These are phyloP conservation scores for Musa acuminata DNA, from an alignment of 176 grass and related monocot genomes.

Conservation along the genomic window DNA sequence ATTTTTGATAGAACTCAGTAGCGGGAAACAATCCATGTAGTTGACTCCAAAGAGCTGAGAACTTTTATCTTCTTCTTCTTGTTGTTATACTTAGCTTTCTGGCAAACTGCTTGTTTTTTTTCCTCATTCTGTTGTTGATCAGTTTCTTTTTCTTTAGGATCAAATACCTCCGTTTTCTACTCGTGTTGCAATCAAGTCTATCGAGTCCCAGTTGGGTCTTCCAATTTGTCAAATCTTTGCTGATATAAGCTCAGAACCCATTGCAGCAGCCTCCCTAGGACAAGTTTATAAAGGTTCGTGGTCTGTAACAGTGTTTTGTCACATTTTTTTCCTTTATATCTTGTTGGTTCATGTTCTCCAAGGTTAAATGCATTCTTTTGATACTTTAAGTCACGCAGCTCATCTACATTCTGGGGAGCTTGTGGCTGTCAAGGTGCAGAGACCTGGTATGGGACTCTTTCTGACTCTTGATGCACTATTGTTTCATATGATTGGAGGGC, in stretches of 20 bases:
- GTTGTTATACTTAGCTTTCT: background rate
- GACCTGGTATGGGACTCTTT: conserved; percentile 79
- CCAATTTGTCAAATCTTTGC: conserved; percentile 71
- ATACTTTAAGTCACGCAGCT: conserved; percentile 98
- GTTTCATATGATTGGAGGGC: conserved; percentile 94
- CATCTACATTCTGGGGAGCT: conserved; percentile 93
- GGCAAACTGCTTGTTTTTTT: background rate
- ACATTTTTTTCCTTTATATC: background rate
- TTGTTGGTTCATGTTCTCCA: conserved; percentile 33
- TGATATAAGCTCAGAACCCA: conserved; percentile 68
- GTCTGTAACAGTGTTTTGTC: conserved; percentile 21
- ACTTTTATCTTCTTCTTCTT: no score
- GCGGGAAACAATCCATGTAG: background rate
- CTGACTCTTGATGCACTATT: conserved; percentile 88
- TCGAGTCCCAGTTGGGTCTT: conserved; percentile 70
- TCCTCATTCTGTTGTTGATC: conserved; percentile 10
- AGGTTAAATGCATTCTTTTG: conserved; percentile 81
- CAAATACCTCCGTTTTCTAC: conserved; percentile 99
- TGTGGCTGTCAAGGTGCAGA: conserved; percentile 92
- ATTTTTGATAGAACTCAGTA: no score
- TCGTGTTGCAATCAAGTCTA: conserved; percentile 58
- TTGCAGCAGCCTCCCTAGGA: conserved; percentile 90
- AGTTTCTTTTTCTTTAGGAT: conserved; percentile 43
- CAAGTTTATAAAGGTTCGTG: conserved; percentile 95
- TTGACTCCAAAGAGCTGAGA: background rate